Evolutionary conservation across 2,329 filamentous ascomycete species (phyloP).

Genomic region (Periglandula ipomoeae): DNA sequence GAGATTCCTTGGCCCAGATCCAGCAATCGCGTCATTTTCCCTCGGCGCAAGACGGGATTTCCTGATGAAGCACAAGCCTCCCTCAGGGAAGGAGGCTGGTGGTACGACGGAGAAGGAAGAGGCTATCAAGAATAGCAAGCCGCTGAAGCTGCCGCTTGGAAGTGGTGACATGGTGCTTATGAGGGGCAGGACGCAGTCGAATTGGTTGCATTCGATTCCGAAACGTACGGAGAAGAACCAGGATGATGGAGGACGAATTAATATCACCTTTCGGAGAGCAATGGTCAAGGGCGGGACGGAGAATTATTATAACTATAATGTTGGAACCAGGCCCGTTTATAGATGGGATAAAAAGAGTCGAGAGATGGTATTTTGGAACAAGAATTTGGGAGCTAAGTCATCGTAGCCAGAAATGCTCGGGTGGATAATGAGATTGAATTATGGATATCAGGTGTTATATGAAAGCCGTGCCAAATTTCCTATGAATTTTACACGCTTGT

Average conservation of each 20-base stretch:
- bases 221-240: slow-evolving; percentile 59
- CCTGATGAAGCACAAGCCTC: slow-evolving; percentile 67
- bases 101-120: slow-evolving; percentile 12
- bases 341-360: slow-evolving; percentile 51
- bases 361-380: slow-evolving; percentile 37
- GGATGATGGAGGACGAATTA: slow-evolving; percentile 56
- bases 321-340: slow-evolving; percentile 59
- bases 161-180: slow-evolving; percentile 75
- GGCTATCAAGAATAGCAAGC: slow-evolving; percentile 21
- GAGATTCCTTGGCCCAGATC: slow-evolving; percentile 59
- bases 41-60: slow-evolving; percentile 67
- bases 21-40: slow-evolving; percentile 66
- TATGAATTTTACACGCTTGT: slow-evolving; percentile 6
- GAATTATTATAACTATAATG: slow-evolving; percentile 81
- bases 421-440: not conserved
- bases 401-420: not conserved
- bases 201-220: slow-evolving; percentile 71
- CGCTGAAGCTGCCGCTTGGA: slow-evolving; percentile 43
- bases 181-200: slow-evolving; percentile 63
- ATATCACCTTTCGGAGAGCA: slow-evolving; percentile 69
- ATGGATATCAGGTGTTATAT: not conserved
- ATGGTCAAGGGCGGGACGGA: slow-evolving; percentile 65
- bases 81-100: slow-evolving; percentile 21
- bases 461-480: slow-evolving; percentile 1
- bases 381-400: slow-evolving; percentile 10